phyloP scores from a whole-genome alignment of 1,139 yeast genomes.

The Yamadazyma diospyri region DNA sequence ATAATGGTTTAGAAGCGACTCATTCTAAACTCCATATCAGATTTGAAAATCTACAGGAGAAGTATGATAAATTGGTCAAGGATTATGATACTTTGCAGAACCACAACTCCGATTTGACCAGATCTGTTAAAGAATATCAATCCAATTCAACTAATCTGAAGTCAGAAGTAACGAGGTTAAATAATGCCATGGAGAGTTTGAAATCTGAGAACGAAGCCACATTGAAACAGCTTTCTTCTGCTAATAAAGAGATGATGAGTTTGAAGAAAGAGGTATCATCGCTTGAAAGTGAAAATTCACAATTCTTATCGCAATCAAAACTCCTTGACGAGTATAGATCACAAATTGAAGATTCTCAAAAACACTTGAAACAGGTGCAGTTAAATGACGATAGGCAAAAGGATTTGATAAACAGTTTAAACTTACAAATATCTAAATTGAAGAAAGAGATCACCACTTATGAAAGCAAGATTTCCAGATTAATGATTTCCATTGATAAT shows the following conservation, averaged over 20 bases:
- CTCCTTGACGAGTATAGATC: constrained; percentile 11
- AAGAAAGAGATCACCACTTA: constrained; percentile 11
- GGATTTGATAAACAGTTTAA: constrained; percentile 13
- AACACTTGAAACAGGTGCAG: constrained; percentile 6
- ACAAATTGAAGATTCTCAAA: constrained; percentile 7
- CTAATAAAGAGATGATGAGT: constrained; percentile 9
- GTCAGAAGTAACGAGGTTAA: constrained; percentile 12
- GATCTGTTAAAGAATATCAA: constrained; percentile 9
- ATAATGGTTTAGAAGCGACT: constrained; percentile 7
- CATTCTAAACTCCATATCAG: constrained; percentile 8
- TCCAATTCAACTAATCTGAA: constrained; percentile 9
- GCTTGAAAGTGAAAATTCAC: constrained; percentile 5
- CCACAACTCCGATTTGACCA: constrained; percentile 9
- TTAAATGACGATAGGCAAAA: constrained; percentile 9
- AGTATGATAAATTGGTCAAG: constrained; percentile 10
- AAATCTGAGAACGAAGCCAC: constrained; percentile 13
- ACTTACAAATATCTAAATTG: constrained; percentile 10
- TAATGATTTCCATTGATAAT: constrained; percentile 22
- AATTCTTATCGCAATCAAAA: constrained; percentile 6
- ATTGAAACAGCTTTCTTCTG: constrained; percentile 5
- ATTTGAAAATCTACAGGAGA: constrained; percentile 8
- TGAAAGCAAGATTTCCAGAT: constrained; percentile 12
- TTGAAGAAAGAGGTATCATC: constrained; percentile 11
- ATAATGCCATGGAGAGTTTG: constrained; percentile 10
- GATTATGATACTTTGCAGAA: constrained; percentile 6